Percentiles rank a stretch among this genome's conserved stretches.
phyloP scores from a whole-genome alignment of 2,329 filamentous ascomycete genomes.

The Fusarium gaditjirri region DNA sequence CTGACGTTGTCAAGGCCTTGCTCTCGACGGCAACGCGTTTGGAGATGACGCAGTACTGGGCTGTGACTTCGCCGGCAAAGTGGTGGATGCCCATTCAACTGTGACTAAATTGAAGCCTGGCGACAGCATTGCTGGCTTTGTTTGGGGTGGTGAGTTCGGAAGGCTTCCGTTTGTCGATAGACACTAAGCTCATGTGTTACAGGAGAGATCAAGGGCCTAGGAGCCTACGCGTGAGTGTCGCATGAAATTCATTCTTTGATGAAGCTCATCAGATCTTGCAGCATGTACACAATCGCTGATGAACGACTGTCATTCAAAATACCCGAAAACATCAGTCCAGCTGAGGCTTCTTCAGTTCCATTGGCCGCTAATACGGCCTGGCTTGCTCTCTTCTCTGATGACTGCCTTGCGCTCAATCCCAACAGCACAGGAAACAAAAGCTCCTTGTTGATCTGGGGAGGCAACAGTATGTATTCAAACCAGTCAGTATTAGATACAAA shows the following conservation, averaged over 20 bases:
- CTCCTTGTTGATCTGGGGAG: constrained; percentile 53
- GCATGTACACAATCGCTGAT: constrained; percentile 52
- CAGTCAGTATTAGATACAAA: fast-evolving
- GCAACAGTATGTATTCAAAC: constrained; percentile 45
- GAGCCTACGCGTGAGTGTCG: constrained; percentile 45
- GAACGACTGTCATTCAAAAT: constrained; percentile 53
- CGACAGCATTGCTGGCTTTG: constrained; percentile 35
- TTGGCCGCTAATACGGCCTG: constrained; percentile 52
- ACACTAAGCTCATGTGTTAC: not conserved
- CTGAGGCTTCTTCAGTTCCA: constrained; percentile 50
- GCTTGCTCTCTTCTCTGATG: constrained; percentile 52
- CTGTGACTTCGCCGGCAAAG: constrained; percentile 51
- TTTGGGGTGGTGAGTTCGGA: constrained; percentile 43
- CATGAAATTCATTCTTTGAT: fast-evolving
- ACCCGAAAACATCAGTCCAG: constrained; percentile 39
- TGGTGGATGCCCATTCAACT: constrained; percentile 45
- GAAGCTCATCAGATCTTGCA: constrained; percentile 4
- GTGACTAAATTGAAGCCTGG: constrained; percentile 25
- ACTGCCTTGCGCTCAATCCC: constrained; percentile 47
- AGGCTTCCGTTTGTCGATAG: fast-evolving
- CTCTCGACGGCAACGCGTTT: constrained; percentile 51
- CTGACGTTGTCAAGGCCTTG: constrained; percentile 38
- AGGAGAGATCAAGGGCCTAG: constrained; percentile 46
- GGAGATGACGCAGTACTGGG: constrained; percentile 51
- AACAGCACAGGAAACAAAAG: not conserved